Evolutionary conservation across 2,329 filamentous ascomycete species (phyloP).

Genomic region (Didymella sp.): DNA sequence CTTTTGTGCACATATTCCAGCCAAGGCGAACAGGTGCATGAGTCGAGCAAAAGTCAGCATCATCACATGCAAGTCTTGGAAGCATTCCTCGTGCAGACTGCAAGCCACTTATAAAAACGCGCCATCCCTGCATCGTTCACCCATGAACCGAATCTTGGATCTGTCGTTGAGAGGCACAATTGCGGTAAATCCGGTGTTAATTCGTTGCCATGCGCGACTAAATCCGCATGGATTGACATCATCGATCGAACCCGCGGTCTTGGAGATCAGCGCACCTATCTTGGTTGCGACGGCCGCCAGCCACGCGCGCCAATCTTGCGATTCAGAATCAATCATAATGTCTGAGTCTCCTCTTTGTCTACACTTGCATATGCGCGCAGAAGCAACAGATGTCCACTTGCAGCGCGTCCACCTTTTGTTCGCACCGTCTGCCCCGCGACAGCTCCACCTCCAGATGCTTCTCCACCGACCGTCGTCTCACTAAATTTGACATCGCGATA

Average conservation of each 20-base stretch:
- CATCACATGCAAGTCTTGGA: conserved; percentile 14
- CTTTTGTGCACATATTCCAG: no score
- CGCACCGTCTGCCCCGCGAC: conserved; percentile 1
- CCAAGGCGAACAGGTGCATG: background rate
- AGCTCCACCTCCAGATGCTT: conserved; percentile 24
- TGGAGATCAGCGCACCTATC: background rate
- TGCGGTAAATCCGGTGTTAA: conserved; percentile 9
- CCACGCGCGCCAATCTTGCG: conserved; percentile 6
- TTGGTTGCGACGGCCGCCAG: conserved; percentile 14
- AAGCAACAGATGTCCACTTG: background rate
- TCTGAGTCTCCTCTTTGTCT: conserved; percentile 14
- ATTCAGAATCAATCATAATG: conserved; percentile 15
- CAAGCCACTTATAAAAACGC: conserved; percentile 15
- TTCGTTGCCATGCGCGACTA: conserved; percentile 12
- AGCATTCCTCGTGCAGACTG: conserved; percentile 1
- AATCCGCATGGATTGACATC: conserved; percentile 16
- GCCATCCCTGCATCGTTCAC: conserved; percentile 21
- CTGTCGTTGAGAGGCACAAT: conserved; percentile 25
- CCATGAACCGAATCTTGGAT: conserved; percentile 1
- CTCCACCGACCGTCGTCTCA: conserved; percentile 33
- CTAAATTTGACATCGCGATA: conserved; percentile 18
- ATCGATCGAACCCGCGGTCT: conserved; percentile 1
- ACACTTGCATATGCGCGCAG: conserved; percentile 3
- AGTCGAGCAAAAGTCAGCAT: background rate
- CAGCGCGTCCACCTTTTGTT: conserved; percentile 5